Evolutionary conservation across 1,139 yeast genomes (phyloP).

Genomic region (Yamadazyma conglobata): DNA sequence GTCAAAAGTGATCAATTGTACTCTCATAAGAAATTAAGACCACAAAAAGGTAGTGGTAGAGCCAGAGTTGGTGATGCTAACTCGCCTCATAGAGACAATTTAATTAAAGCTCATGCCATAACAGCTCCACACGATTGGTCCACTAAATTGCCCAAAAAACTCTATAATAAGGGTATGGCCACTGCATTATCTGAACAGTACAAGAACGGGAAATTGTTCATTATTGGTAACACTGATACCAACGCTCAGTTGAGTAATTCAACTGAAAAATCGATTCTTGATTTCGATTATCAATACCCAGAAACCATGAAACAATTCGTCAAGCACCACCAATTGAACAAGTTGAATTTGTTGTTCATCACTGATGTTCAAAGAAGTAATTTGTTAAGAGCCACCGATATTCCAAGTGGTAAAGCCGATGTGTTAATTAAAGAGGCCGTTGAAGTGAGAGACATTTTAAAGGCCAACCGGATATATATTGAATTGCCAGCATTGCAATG

Average conservation of each 20-base stretch:
- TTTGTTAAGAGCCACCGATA: conserved; percentile 49
- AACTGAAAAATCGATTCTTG: conserved; percentile 29
- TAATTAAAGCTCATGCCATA: conserved; percentile 87
- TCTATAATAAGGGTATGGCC: conserved; percentile 72
- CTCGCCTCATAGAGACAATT: conserved; percentile 87
- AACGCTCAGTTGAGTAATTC: conserved; percentile 9
- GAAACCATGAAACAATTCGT: conserved; percentile 59
- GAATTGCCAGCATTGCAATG: conserved; percentile 73
- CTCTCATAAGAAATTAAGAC: conserved; percentile 76
- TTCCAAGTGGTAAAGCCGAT: conserved; percentile 48
- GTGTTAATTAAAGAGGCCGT: conserved; percentile 74
- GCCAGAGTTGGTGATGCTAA: conserved; percentile 97
- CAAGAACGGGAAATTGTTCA: conserved; percentile 64
- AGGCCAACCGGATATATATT: conserved; percentile 72
- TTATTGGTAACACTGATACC: conserved; percentile 56
- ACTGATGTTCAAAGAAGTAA: conserved; percentile 52
- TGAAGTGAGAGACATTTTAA: conserved; percentile 79
- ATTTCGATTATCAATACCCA: conserved; percentile 45
- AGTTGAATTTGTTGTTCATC: conserved; percentile 64
- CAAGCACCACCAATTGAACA: conserved; percentile 49
- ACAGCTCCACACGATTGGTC: conserved; percentile 89
- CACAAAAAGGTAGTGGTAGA: conserved; percentile 91
- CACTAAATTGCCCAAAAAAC: conserved; percentile 72
- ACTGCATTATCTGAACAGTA: conserved; percentile 81
- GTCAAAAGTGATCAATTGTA: conserved; percentile 85